These are phyloP conservation scores for Ceratocystis cacaofunesta DNA, from an alignment of 2,329 filamentous ascomycete genomes.

Conservation along the genomic window DNA sequence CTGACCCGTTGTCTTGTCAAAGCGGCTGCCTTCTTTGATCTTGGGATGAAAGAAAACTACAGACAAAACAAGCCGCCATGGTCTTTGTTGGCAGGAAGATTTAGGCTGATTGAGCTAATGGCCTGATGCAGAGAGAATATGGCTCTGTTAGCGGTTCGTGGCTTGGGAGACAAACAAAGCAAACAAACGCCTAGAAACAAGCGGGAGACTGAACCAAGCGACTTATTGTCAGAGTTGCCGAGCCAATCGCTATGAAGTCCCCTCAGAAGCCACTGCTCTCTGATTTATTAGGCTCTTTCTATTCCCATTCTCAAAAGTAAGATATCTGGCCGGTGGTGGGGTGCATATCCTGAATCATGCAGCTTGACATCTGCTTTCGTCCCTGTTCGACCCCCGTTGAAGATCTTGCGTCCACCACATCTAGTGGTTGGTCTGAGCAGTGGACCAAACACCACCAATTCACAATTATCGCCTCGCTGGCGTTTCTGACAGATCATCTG, in stretches of 20 bases:
- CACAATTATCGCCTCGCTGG: neutral
- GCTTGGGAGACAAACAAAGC: neutral
- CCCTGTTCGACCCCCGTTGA: no score
- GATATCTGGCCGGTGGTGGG: neutral
- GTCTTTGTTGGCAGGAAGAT: no score
- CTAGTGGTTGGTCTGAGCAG: neutral
- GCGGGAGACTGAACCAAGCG: neutral
- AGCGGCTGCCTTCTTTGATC: neutral
- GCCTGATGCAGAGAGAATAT: no score
- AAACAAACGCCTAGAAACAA: neutral
- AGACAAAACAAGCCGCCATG: no score
- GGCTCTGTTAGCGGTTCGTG: neutral
- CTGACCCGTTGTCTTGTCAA: neutral
- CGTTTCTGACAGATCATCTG: neutral
- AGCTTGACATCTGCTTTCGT: neutral
- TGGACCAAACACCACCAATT: no score
- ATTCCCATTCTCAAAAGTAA: neutral
- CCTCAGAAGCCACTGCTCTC: neutral
- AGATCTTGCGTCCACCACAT: neutral
- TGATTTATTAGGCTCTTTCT: neutral
- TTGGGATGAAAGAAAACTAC: neutral
- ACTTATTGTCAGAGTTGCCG: conserved; percentile 1
- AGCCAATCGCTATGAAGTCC: neutral
- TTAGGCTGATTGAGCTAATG: no score
- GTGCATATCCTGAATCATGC: neutral